Conservation (phyloP, 2,329 filamentous ascomycete species). For the Dactylonectria macrodidyma region DNA sequence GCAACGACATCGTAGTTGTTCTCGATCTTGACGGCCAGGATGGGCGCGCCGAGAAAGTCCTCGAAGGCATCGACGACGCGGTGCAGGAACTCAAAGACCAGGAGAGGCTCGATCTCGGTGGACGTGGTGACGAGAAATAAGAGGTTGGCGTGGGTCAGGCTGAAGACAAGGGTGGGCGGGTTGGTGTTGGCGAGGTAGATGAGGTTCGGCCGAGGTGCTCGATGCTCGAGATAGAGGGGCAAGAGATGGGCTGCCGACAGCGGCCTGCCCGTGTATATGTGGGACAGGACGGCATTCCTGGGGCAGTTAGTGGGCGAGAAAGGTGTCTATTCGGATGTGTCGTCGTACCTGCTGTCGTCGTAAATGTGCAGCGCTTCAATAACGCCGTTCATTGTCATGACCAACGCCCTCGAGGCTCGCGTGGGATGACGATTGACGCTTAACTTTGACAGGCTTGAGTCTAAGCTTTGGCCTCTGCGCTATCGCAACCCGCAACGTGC, state of each 20-base stretch:
- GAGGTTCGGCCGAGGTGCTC: conserved; percentile 85
- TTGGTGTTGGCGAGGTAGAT: conserved; percentile 87
- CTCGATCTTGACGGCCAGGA: conserved; percentile 90
- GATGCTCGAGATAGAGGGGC: conserved; percentile 88
- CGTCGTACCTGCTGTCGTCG: conserved; percentile 87
- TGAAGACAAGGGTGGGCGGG: conserved; percentile 91
- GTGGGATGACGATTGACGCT: conserved; percentile 37
- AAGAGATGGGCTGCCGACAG: conserved; percentile 83
- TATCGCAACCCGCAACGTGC: conserved; percentile 28
- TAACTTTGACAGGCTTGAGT: conserved; percentile 16
- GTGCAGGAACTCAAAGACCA: conserved; percentile 95
- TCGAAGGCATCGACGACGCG: conserved; percentile 93
- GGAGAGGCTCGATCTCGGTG: conserved; percentile 87
- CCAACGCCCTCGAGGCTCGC: conserved; percentile 42
- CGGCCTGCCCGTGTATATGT: conserved; percentile 88
- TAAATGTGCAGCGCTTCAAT: conserved; percentile 98
- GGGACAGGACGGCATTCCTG: conserved; percentile 88
- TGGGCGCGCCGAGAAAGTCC: conserved; percentile 91
- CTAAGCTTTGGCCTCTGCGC: conserved; percentile 31
- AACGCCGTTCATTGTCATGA: conserved; percentile 80
- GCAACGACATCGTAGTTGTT: conserved; percentile 93
- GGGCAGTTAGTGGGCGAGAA: conserved; percentile 41
- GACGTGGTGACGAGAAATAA: conserved; percentile 90
- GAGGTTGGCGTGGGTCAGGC: conserved; percentile 87
- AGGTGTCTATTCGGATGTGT: conserved; percentile 3